phyloP scores from a whole-genome alignment of 495 filamentous ascomycete species.

The Hypoxylon cercidicola region DNA sequence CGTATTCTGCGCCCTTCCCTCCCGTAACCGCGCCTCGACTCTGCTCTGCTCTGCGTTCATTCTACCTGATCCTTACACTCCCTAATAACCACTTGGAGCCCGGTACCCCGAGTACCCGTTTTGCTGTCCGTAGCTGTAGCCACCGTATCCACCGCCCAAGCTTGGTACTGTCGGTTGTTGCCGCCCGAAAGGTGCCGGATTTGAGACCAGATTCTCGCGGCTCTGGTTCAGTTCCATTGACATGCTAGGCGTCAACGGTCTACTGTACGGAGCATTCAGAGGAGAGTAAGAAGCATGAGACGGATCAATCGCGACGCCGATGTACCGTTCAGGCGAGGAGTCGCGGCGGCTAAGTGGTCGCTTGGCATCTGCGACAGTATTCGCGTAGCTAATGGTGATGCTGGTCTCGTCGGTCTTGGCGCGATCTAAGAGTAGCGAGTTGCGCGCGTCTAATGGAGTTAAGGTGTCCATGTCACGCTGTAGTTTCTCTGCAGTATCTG shows the following conservation, averaged over 20 bases:
- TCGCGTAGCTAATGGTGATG: constrained; percentile 46
- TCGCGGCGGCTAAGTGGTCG: constrained; percentile 18
- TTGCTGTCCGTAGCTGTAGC: constrained; percentile 19
- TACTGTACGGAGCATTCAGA: constrained; percentile 27
- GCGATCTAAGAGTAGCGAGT: constrained; percentile 77
- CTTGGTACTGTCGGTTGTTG: constrained; percentile 50
- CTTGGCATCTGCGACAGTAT: constrained; percentile 43
- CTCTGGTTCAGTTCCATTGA: constrained; percentile 33
- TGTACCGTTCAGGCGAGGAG: constrained; percentile 42
- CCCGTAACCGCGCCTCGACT: not conserved
- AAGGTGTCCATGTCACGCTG: constrained; percentile 86
- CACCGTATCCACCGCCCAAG: constrained; percentile 33
- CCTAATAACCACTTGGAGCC: constrained; percentile 22
- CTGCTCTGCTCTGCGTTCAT: constrained; percentile 13
- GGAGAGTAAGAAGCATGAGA: constrained; percentile 19
- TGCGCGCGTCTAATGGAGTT: constrained; percentile 89
- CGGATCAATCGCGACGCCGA: constrained; percentile 25
- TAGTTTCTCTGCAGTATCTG: constrained; percentile 71
- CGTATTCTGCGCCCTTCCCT: constrained; percentile 6
- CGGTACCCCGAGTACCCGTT: constrained; percentile 34
- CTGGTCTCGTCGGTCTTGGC: constrained; percentile 37
- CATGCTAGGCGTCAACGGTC: constrained; percentile 48
- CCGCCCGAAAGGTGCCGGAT: constrained; percentile 37
- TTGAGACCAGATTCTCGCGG: constrained; percentile 45
- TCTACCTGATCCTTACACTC: constrained; percentile 14